Base-by-base conservation (phyloP, 106 monocot species). In the Dendrobium catenatum region DNA sequence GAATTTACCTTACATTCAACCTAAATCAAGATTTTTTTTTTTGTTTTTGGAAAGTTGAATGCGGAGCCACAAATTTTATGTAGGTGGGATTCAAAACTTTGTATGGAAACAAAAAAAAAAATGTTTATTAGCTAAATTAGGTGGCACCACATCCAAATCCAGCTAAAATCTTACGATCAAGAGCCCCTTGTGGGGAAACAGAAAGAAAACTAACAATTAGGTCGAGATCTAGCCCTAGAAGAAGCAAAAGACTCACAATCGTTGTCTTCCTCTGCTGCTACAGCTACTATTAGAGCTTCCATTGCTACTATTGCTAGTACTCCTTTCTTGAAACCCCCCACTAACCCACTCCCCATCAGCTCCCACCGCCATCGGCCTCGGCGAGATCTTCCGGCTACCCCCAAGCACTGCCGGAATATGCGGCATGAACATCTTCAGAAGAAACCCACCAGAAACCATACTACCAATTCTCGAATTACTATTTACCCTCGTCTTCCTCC, bases 341-440 rank as follows among this genome's bases (percentile, higher is more conserved):
- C 15, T 51, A 13, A 13, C 13, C 51, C 51, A 51, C 51, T 51
- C 51, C 16, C 51, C 51, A 51, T 51, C 51, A 51, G 10, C 13
- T 51, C 51, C 51, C 51, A 15, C 51, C 3, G 42, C 31, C n/a
- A 20, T 19, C 9, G 76, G 72, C 80, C 80, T 81, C n/a, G 47
- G 76, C 42, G 80, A 17, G 0, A 59, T 79, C 66, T 80, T 79
- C 64, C 72, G 78, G 73, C 46, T 42, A 22, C 4, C 64, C 7
- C 9, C 64, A 26, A 26, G n/a, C 19, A 88, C 20, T 9, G 74
- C 59, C 0, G 68, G 68, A 19, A 54, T 20, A 31, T 18, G 61
- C 2, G 86, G 83, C 2, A 75, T 19, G 48, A 87, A 82, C 77
- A 86, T 70, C 48, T 84, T 89, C 77, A 82, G 78, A 0, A 82